Evolutionary conservation across 2,329 filamentous ascomycete species (phyloP), one percentile per base, ranked within the genome.

Genomic region (Xylaria sp.): DNA sequence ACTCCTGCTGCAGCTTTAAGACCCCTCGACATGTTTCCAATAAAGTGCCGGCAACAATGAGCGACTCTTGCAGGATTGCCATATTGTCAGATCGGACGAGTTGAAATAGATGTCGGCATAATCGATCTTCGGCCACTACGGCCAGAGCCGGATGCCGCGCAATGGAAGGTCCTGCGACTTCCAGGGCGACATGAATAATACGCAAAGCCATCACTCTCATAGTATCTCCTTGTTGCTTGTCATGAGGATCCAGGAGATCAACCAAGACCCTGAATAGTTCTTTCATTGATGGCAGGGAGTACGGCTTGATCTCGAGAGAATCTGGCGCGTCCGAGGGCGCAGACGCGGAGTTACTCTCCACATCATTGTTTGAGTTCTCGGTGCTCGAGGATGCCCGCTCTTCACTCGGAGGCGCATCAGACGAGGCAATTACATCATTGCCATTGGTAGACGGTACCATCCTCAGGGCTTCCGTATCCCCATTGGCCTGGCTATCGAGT

Each of bases 201-300:
- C 96, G 90, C 72, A 99, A 83, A 21, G 96, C 96, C 94, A 99
- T 99, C 48, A 99, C 93, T 74, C 95, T 90, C 91, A 98, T 96
- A 0, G 93, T 91, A 78, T 99, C 96, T 2, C 94, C 97, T 79
- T 98, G 93, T 74, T 95, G 93, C 61, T 90, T 91, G 80, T 98
- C 95, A 76, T 97, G 93, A 1, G 97, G 96, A 77, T 99, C 94
- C 29, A 99, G 83, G 18, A 99, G 90, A 79, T 97, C 95, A 53
- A 98, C 95, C 29, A 99, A 84, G 50, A 98, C 96, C 62, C 96
- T 87, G 78, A 99, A 97, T 0, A 99, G 87, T 79, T 99, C 97
- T 72, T 94, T 87, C 73, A 99, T 98, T 2, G 95, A 98, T 1
- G 95, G 94, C 35, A 99, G 82, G 16, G 94, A 97, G 79, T 99